Conservation (phyloP, 257 asterid species). For the Mitragyna speciosa region DNA sequence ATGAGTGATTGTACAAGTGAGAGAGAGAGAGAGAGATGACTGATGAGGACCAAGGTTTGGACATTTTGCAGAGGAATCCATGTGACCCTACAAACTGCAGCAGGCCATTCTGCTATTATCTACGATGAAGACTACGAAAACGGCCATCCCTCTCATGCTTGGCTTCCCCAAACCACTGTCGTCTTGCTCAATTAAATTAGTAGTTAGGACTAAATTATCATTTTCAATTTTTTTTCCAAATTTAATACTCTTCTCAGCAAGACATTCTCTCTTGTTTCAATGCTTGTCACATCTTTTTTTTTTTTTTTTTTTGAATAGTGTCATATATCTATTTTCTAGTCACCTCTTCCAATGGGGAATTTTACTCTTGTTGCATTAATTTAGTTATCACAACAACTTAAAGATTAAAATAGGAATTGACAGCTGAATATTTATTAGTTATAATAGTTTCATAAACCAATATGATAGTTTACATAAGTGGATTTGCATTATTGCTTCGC, state of each 20-base stretch:
- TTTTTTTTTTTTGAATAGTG: too few species aligned
- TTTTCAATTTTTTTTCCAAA: neutral
- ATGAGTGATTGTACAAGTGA: neutral
- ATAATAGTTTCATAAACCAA: neutral
- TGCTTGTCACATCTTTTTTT: neutral
- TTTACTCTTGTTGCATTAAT: neutral
- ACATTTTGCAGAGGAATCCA: slow-evolving; percentile 36
- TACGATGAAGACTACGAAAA: slow-evolving; percentile 16
- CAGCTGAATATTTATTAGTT: neutral
- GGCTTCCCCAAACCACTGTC: slow-evolving; percentile 28
- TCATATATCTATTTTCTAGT: too few species aligned
- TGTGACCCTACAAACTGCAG: slow-evolving; percentile 27
- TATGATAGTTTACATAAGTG: neutral
- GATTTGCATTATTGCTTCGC: neutral
- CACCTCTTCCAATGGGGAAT: neutral
- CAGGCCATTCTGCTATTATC: slow-evolving; percentile 23
- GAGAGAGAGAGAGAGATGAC: neutral
- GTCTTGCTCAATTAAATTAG: neutral
- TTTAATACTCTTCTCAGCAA: neutral
- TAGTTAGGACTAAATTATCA: neutral
- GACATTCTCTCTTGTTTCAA: neutral
- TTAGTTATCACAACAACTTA: neutral
- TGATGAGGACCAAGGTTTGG: neutral
- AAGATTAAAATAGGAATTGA: too few species aligned
- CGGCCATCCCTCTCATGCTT: neutral